Base-by-base conservation (phyloP, 1,284 basidiomycete genomes). In the Somion occarium region DNA sequence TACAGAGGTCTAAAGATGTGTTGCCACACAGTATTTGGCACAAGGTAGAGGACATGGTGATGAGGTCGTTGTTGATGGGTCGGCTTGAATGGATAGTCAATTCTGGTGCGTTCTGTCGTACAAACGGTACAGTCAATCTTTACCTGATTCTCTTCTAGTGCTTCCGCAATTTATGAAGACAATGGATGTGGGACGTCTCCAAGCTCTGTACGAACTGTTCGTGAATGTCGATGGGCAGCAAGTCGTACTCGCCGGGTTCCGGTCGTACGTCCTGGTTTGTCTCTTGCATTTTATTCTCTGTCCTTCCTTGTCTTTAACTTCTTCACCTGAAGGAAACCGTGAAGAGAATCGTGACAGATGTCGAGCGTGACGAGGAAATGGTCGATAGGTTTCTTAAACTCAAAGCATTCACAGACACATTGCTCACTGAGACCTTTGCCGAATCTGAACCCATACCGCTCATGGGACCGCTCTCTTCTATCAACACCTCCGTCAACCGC, bases 321-420 rank as follows among this genome's bases (percentile, higher is more conserved):
- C 43, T 34, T 43, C 25, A 12, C 5, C 24, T 42, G 20, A 57
- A 89, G 85, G 65, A 61, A 23, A 73, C 64, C 0, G 82, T 88
- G 3, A 64, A 73, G 49, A 59, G 59, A 19, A 83, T 91, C 54
- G 83, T 90, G 48, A 78, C 73, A 41, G 82, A 88, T 58, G 56
- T 59, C 18, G 61, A 71, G 53, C 70, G 73, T 48, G 80, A 92
- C 57, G 82, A 92, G 50, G 72, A 82, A 27, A 94, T 96, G 90
- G 86, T 96, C 5, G 76, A 83, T 19, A 75, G 79, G 12, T 79
- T 95, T 0, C 74, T 95, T 25, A 73, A 78, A 1, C 80, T 92
- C 70, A 92, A 89, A 62, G 66, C 73, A 1, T 79, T 84, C 50
- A 76, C 80, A 2, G 82, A 88, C 60, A 58, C 65, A 2, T 70